A percentile compares a stretch with the other conserved stretches of the same genome.
These are phyloP conservation scores for Penicillium pulvis DNA, from an alignment of 495 filamentous ascomycete genomes.

Conservation along the genomic window DNA sequence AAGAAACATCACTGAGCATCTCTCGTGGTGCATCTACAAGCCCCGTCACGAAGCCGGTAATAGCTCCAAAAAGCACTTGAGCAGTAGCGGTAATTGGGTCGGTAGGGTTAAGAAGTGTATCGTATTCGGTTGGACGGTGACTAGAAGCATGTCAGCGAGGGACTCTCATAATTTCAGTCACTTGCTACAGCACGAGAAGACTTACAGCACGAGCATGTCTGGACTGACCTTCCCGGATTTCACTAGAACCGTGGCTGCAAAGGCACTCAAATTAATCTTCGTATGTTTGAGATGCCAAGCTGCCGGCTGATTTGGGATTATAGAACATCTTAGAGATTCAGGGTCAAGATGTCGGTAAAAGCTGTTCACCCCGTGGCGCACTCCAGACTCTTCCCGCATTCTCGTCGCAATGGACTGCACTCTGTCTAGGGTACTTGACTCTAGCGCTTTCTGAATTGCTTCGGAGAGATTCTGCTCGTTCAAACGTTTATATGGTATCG, in stretches of 20 bases:
- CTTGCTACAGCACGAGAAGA: neutral
- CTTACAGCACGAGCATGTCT: slow-evolving; percentile 68
- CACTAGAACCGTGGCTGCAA: slow-evolving; percentile 67
- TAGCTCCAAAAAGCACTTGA: slow-evolving; percentile 74
- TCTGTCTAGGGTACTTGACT: slow-evolving; percentile 55
- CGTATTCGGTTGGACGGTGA: slow-evolving; percentile 62
- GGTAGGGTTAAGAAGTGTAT: slow-evolving; percentile 69
- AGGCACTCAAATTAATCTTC: slow-evolving; percentile 62
- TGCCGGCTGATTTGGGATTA: slow-evolving; percentile 65
- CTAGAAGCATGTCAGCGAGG: neutral
- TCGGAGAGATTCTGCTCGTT: slow-evolving; percentile 62
- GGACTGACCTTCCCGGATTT: slow-evolving; percentile 62
- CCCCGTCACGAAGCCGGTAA: slow-evolving; percentile 75
- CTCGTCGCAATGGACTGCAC: slow-evolving; percentile 59
- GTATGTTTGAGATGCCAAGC: slow-evolving; percentile 71
- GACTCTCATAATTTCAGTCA: neutral
- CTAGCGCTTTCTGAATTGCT: slow-evolving; percentile 60
- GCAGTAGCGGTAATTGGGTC: slow-evolving; percentile 73
- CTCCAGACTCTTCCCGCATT: slow-evolving; percentile 67
- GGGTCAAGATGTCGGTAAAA: slow-evolving; percentile 71
- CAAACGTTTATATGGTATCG: slow-evolving; percentile 70
- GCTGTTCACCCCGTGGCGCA: slow-evolving; percentile 60
- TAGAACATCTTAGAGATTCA: slow-evolving; percentile 60
- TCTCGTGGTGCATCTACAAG: slow-evolving; percentile 79
- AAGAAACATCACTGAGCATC: slow-evolving; percentile 61